phyloP scores from a whole-genome alignment of 345 rosid genomes.

The Kandelia obovata region DNA sequence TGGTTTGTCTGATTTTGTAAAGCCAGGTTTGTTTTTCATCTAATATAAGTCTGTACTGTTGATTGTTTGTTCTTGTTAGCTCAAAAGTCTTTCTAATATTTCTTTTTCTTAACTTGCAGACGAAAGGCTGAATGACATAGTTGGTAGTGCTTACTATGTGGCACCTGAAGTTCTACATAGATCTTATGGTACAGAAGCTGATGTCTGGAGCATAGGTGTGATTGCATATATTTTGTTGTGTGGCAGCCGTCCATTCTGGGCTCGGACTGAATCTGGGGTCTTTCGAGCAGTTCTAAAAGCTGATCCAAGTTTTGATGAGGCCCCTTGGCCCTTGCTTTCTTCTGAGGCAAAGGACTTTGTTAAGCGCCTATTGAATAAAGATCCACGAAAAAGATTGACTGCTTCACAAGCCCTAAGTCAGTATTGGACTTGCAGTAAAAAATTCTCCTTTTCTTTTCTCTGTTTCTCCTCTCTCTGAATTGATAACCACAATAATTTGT shows the following conservation, averaged over 20 bases:
- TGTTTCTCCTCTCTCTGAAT: not conserved
- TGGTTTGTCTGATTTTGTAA: slow-evolving; percentile 92
- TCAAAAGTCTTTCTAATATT: not conserved
- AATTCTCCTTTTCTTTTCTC: not conserved
- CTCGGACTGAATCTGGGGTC: slow-evolving; percentile 93
- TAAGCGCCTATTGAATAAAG: slow-evolving; percentile 69
- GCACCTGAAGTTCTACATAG: slow-evolving; percentile 98
- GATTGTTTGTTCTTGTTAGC: not conserved
- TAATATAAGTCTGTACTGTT: not conserved
- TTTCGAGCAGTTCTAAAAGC: slow-evolving; percentile 84
- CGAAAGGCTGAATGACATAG: slow-evolving; percentile 94
- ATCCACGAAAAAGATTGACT: slow-evolving; percentile 81
- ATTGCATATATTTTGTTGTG: slow-evolving; percentile 91
- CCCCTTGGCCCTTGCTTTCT: slow-evolving; percentile 92
- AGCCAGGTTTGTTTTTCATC: slow-evolving; percentile 59
- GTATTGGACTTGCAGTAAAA: slow-evolving; percentile 18
- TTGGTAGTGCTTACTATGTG: slow-evolving; percentile 95
- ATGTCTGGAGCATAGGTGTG: slow-evolving; percentile 96
- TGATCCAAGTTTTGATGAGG: slow-evolving; percentile 80
- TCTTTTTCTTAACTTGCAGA: slow-evolving; percentile 34
- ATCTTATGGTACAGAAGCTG: slow-evolving; percentile 89
- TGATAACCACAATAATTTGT: slow-evolving; percentile 13
- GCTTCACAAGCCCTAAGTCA: slow-evolving; percentile 89
- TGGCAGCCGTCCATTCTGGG: slow-evolving; percentile 98
- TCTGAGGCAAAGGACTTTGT: slow-evolving; percentile 84